A percentile compares a stretch with the other conserved stretches of the same genome.
phyloP scores from a whole-genome alignment of 148 eudicot species.

The Vaccinium vitisidaea region DNA sequence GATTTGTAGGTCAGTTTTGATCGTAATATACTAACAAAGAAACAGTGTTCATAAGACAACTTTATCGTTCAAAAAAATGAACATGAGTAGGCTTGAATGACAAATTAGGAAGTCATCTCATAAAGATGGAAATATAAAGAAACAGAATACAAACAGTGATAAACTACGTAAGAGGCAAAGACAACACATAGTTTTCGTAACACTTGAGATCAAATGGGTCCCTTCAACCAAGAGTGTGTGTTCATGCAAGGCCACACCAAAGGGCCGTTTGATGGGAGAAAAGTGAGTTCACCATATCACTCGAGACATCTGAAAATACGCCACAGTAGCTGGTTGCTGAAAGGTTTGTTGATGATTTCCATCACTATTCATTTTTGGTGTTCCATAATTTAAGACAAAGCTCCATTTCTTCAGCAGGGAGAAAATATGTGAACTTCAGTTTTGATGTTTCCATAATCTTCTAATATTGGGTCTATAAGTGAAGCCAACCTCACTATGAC shows the following conservation, averaged over 20 bases:
- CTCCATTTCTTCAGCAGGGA: not conserved
- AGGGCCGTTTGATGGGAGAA: not conserved
- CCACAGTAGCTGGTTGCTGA: not conserved
- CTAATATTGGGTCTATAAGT: not conserved
- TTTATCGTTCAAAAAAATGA: not conserved
- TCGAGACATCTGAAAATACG: not conserved
- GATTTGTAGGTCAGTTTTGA: not conserved
- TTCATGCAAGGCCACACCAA: constrained; percentile 3
- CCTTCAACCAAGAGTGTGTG: not conserved
- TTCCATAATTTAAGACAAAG: not conserved
- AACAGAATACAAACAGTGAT: not conserved
- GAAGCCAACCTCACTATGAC: not conserved
- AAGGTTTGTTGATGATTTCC: not conserved
- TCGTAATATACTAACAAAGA: too few relatives aligned
- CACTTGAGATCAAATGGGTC: not conserved
- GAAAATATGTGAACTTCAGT: not conserved
- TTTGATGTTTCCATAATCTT: not conserved
- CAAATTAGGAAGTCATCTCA: not conserved
- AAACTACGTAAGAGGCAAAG: not conserved
- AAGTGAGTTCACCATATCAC: not conserved
- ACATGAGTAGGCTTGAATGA: not conserved
- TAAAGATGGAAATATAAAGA: not conserved
- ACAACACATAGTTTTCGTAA: not conserved
- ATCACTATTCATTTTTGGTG: not conserved
- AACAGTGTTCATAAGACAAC: not conserved